Percentiles rank a stretch among this genome's conserved stretches.
Evolutionary conservation across 164 flowering plant species (phyloP).

Genomic region (Chimonanthus praecox): DNA sequence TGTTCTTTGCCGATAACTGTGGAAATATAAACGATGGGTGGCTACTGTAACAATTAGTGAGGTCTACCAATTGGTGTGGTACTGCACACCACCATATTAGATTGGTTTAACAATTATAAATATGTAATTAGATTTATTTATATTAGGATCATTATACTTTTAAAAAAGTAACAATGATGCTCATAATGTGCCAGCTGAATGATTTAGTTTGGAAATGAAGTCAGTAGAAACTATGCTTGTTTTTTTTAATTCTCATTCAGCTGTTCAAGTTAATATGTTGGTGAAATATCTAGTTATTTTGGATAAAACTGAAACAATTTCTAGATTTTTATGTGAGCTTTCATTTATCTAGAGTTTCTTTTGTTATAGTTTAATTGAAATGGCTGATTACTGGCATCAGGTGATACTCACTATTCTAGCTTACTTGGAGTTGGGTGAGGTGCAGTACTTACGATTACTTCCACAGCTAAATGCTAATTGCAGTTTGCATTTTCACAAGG

Average conservation of each 20-base stretch:
- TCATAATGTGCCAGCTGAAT: not conserved
- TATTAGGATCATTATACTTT: too few species aligned
- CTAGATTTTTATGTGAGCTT: not conserved
- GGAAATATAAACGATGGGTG: not conserved
- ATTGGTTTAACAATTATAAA: too few species aligned
- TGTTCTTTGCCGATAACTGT: too few species aligned
- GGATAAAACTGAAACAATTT: not conserved
- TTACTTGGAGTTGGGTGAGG: constrained; percentile 79
- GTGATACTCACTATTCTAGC: constrained; percentile 79
- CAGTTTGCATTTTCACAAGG: constrained; percentile 79
- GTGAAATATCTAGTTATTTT: not conserved
- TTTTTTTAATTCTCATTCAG: not conserved
- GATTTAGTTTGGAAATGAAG: not conserved
- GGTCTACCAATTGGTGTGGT: too few species aligned
- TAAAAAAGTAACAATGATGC: not conserved
- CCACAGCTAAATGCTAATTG: constrained; percentile 78
- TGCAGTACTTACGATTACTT: constrained; percentile 58
- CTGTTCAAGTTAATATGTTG: not conserved
- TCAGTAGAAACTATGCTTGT: not conserved
- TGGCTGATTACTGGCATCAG: constrained; percentile 32
- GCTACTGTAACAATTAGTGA: not conserved
- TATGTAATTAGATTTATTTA: too few species aligned
- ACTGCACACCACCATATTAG: too few species aligned
- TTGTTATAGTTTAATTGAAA: not conserved
- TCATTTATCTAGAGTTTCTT: not conserved